Conservation (phyloP, 441 rosid species). For the Kokia cookei region DNA sequence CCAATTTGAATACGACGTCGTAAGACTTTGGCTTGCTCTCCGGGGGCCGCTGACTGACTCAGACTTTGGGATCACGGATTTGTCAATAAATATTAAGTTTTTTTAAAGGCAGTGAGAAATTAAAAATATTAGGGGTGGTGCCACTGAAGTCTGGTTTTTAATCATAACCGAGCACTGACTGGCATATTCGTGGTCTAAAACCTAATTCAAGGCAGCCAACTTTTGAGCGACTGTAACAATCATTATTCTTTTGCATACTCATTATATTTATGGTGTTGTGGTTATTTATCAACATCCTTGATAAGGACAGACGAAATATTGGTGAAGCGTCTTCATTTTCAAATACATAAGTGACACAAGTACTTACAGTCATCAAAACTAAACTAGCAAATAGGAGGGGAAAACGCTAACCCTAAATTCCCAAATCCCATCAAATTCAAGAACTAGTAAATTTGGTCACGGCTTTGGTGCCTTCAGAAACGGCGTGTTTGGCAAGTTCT, state of each 20-base stretch:
- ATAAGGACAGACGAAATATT: neutral
- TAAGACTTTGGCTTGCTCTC: neutral
- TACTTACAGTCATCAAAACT: neutral
- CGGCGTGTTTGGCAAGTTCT: conserved; percentile 50
- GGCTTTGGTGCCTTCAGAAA: conserved; percentile 49
- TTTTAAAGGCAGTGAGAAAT: too few species aligned
- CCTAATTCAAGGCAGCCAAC: neutral
- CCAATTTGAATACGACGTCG: neutral
- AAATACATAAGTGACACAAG: too few species aligned
- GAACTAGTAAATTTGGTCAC: conserved; percentile 52
- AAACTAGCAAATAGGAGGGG: neutral
- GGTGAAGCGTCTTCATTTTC: too few species aligned
- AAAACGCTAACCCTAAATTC: neutral
- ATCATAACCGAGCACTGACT: neutral
- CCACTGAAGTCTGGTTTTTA: neutral
- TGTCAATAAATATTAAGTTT: too few species aligned
- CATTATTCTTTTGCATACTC: neutral
- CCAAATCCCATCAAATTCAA: conserved; percentile 6
- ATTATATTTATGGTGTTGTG: neutral
- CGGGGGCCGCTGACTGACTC: neutral
- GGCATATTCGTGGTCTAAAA: neutral
- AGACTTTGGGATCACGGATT: neutral
- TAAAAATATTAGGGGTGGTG: neutral
- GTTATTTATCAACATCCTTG: neutral
- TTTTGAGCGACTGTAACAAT: neutral